Conservation (phyloP, 352 stramenopile genomes). For the Phytopythium kandeliae region DNA sequence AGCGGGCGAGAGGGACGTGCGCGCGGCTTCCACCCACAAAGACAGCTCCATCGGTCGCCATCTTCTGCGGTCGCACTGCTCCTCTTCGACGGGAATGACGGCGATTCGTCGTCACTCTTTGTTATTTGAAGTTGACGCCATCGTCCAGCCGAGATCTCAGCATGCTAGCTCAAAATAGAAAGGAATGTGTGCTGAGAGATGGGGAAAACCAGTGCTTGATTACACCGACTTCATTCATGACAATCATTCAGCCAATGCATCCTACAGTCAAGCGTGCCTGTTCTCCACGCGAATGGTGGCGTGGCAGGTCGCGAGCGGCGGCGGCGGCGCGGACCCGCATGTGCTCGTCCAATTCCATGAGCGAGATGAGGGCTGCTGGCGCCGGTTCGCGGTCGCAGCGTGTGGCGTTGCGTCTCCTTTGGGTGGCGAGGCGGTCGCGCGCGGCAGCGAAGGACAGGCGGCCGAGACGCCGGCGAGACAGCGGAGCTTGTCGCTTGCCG, state of each 20-base stretch:
- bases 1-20: too few species aligned
- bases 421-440: neutral
- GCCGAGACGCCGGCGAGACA: slow-evolving; percentile 6
- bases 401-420: slow-evolving; percentile 12
- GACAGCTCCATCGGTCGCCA: too few species aligned
- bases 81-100: too few species aligned
- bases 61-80: neutral
- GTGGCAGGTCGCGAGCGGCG: slow-evolving; percentile 14
- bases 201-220: too few species aligned
- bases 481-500: slow-evolving; percentile 29
- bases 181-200: too few species aligned
- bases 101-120: too few species aligned
- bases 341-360: slow-evolving; percentile 16
- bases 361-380: slow-evolving; percentile 12
- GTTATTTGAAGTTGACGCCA: too few species aligned
- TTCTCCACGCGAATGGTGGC: slow-evolving; percentile 10
- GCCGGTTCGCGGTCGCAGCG: slow-evolving; percentile 10
- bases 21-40: neutral
- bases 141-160: too few species aligned
- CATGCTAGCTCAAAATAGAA: too few species aligned
- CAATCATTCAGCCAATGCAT: too few species aligned
- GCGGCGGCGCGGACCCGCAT: slow-evolving; percentile 1
- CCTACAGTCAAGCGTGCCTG: too few species aligned
- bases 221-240: too few species aligned
- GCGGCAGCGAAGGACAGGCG: neutral